Base-by-base conservation (phyloP, 2,329 filamentous ascomycete genomes). In the Diplodia seriata region DNA sequence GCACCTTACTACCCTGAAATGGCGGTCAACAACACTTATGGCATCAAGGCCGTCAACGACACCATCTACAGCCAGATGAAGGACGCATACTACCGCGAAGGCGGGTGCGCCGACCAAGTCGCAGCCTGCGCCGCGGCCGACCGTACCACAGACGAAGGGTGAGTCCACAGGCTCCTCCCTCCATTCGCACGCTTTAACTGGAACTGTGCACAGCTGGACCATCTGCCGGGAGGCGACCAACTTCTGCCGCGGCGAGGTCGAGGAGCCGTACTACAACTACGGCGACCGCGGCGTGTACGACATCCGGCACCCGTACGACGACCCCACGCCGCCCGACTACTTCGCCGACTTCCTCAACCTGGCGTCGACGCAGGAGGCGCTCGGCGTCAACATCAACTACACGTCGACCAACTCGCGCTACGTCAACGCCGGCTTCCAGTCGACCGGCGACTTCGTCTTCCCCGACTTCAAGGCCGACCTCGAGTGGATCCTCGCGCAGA, bases 301-400 rank as follows among this genome's bases (percentile, higher is more conserved):
- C 68, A 82, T 87, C 51, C 80, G 83, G 0, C 83, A 53, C 31
- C 64, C 81, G 2, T 74, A 80, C 40, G 81, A 81, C 0, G 76
- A 91, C 73, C 87, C 90, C 0, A 90, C 90, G 69, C 90, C 91
- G 3, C 83, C 87, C 0, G 79, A 78, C 43, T 87, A 85, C 66
- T 90, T 89, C 33, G 73, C 73, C 14, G 81, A 80, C 40, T 85
- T 83, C 76, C 83, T 94, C 66, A 90, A 91, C 74, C 83, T 85
- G 51, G 82, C 83, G 14, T 71, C 76, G 6, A 82, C 91, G 1
- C 85, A 87, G 70, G 74, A 85, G 20, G 85, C 86, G 1, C 83
- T 92, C 26, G 89, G 89, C 14, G 84, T 89, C 0, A 85, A 85
- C 9, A 76, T 90, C 63, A 90, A 90, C 75, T 89, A 83, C 73